Percentiles rank a stretch among this genome's conserved stretches.
phyloP scores from a whole-genome alignment of 1,284 basidiomycete genomes.

The Chiua sp. region DNA sequence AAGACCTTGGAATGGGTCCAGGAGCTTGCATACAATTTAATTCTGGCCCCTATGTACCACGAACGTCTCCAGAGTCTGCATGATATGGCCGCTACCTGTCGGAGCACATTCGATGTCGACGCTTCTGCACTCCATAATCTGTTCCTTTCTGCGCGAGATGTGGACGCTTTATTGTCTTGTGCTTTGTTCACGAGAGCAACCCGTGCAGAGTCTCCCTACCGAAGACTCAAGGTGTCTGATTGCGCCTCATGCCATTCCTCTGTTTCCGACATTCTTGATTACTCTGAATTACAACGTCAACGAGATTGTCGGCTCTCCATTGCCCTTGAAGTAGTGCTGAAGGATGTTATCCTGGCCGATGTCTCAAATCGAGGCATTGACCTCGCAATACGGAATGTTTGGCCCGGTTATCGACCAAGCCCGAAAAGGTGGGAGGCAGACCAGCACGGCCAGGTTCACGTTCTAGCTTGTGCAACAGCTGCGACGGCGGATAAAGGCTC shows the following conservation, averaged over 20 bases:
- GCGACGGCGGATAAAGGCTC: background rate
- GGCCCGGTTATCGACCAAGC: constrained; percentile 29
- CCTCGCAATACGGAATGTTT: constrained; percentile 39
- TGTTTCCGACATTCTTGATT: background rate
- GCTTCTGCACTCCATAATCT: constrained; percentile 16
- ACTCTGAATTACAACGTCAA: constrained; percentile 21
- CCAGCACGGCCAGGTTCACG: no score
- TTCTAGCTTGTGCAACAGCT: background rate
- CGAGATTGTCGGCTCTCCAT: constrained; percentile 38
- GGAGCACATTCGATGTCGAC: constrained; percentile 46
- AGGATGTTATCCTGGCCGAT: constrained; percentile 6
- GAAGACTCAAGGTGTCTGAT: background rate
- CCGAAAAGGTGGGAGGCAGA: background rate
- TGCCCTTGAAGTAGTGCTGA: constrained; percentile 27
- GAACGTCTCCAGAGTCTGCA: no score
- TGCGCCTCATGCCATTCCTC: background rate
- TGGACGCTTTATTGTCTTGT: constrained; percentile 41
- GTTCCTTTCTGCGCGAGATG: constrained; percentile 28
- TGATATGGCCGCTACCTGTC: constrained; percentile 44
- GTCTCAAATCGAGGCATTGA: constrained; percentile 33
- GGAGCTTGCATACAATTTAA: constrained; percentile 38
- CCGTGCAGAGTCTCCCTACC: no score
- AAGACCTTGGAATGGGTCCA: constrained; percentile 43
- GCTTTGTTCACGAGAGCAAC: constrained; percentile 30
- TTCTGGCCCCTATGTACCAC: no score